Evolutionary conservation across 2,329 filamentous ascomycete genomes (phyloP).

Genomic region (Dothidotthia symphoricarpi): DNA sequence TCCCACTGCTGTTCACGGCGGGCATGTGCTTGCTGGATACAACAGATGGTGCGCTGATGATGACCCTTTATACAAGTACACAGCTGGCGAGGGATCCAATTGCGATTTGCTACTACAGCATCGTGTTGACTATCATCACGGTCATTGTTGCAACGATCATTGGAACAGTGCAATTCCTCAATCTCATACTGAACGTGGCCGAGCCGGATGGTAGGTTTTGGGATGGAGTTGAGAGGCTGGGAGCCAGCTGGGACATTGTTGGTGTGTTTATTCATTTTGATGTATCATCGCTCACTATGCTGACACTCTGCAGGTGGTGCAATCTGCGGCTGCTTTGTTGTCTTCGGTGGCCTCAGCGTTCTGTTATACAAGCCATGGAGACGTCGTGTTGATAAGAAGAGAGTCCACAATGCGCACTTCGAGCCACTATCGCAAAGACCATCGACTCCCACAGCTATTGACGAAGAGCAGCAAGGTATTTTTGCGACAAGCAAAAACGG

Average conservation of each 20-base stretch:
- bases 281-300: background rate
- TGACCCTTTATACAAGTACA: slow-evolving; percentile 83
- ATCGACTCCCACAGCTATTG: background rate
- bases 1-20: slow-evolving; percentile 85
- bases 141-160: slow-evolving; percentile 83
- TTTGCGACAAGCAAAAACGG: background rate
- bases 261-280: slow-evolving; percentile 42
- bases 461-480: slow-evolving; percentile 10
- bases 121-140: slow-evolving; percentile 79
- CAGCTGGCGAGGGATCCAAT: slow-evolving; percentile 75
- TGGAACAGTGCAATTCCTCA: slow-evolving; percentile 79
- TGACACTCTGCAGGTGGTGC: slow-evolving; percentile 52
- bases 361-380: slow-evolving; percentile 80
- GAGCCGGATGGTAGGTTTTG: slow-evolving; percentile 77
- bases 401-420: slow-evolving; percentile 28
- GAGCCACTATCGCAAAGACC: slow-evolving; percentile 23
- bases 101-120: slow-evolving; percentile 92
- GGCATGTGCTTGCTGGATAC: slow-evolving; percentile 97
- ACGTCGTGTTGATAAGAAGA: slow-evolving; percentile 51
- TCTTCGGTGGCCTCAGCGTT: slow-evolving; percentile 72
- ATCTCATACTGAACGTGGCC: slow-evolving; percentile 72
- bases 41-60: slow-evolving; percentile 90
- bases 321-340: slow-evolving; percentile 81
- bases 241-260: slow-evolving; percentile 39
- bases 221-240: slow-evolving; percentile 70